Conservation (phyloP, 129 eudicot genomes). For the Helianthus tuberosus region DNA sequence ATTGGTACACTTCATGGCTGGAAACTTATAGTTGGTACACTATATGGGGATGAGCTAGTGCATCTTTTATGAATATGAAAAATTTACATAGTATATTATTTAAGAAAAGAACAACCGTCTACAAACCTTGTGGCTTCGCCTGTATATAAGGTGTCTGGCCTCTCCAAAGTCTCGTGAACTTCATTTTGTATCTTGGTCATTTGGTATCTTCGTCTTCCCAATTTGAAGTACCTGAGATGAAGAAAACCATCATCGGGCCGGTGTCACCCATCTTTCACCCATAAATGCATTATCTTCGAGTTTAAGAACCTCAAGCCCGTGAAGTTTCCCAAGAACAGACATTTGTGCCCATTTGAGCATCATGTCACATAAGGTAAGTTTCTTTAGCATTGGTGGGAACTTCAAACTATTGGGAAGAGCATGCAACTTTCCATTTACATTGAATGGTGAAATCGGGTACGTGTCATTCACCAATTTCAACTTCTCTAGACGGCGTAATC, state of each 20-base stretch:
- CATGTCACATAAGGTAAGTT: constrained; percentile 39
- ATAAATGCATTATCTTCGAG: constrained; percentile 43
- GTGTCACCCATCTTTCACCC: constrained; percentile 46
- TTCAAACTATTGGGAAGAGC: constrained; percentile 29
- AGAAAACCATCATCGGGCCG: constrained; percentile 42
- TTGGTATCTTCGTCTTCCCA: constrained; percentile 22
- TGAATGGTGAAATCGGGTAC: constrained; percentile 30
- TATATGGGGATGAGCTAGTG: too few relatives aligned
- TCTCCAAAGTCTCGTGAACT: too few relatives aligned
- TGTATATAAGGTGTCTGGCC: too few relatives aligned
- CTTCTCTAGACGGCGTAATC: too few relatives aligned
- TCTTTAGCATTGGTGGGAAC: constrained; percentile 36
- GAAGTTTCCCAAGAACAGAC: constrained; percentile 44
- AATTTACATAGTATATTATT: too few relatives aligned
- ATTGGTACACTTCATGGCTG: too few relatives aligned
- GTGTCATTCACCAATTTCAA: constrained; percentile 44
- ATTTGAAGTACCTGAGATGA: constrained; percentile 39
- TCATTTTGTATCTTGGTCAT: too few relatives aligned
- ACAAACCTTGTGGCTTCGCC: too few relatives aligned
- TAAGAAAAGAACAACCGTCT: too few relatives aligned
- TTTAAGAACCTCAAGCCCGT: constrained; percentile 55
- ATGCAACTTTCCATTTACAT: neutral
- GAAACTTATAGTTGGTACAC: too few relatives aligned
- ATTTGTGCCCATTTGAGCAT: constrained; percentile 48
- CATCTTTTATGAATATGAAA: too few relatives aligned